phyloP scores from a whole-genome alignment of 2,329 filamentous ascomycete species.

The Monilinia laxa region DNA sequence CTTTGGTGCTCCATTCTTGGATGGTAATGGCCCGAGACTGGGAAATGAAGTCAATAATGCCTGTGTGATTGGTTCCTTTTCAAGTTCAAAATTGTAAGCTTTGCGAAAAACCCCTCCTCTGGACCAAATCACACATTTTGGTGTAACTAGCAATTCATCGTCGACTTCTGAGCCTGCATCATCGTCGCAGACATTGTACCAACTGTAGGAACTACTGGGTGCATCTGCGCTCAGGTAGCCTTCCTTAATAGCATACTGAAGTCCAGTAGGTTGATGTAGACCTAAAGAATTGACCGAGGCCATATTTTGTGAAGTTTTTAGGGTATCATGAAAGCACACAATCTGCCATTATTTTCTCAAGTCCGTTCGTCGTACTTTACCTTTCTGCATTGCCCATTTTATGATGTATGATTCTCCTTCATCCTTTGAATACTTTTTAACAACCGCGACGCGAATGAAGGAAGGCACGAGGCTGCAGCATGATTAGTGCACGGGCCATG shows the following conservation, averaged over 20 bases:
- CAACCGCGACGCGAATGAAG: neutral
- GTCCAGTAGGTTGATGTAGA: conserved; percentile 80
- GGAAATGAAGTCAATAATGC: conserved; percentile 81
- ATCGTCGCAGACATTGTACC: conserved; percentile 62
- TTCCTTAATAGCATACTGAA: conserved; percentile 81
- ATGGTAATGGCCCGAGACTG: conserved; percentile 41
- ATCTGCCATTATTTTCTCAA: conserved; percentile 11
- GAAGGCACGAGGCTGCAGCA: conserved; percentile 6
- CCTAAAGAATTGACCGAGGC: conserved; percentile 88
- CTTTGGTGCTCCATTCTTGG: conserved; percentile 29
- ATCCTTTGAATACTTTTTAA: neutral
- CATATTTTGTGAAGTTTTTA: conserved; percentile 54
- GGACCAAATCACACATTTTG: conserved; percentile 66
- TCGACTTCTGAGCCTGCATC: conserved; percentile 41
- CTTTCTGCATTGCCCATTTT: neutral
- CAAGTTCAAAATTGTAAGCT: conserved; percentile 80
- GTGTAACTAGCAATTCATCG: conserved; percentile 40
- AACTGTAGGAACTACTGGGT: conserved; percentile 65
- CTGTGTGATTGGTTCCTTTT: conserved; percentile 83
- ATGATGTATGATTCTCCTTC: conserved; percentile 2
- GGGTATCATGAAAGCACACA: conserved; percentile 28
- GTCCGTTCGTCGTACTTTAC: neutral
- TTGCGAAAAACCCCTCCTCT: conserved; percentile 81
- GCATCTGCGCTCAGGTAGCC: conserved; percentile 70
- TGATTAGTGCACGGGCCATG: neutral